Evolutionary conservation across 106 monocot species (phyloP), one percentile per base, ranked within the genome.

Genomic region (Narthecium ossifragum): DNA sequence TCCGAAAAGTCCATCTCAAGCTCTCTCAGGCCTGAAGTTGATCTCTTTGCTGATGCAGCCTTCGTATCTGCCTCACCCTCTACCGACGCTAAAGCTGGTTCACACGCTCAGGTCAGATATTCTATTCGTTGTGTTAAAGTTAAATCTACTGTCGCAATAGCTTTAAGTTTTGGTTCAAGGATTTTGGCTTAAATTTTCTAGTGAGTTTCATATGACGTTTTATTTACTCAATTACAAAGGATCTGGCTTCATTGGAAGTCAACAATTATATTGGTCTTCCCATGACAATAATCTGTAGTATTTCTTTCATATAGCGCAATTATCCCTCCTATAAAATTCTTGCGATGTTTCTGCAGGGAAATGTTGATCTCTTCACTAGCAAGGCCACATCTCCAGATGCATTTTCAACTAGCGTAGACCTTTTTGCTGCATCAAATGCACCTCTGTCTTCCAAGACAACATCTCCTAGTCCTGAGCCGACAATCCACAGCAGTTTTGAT

Each of bases 31-130:
- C 21, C 79, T 23, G 77, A 85, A 43, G 63, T 70, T 69, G 93
- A 93, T 79, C 78, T 93, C 29, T 93, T 93, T 77, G 76, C 93
- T 41, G 77, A 72, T 85, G 76, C 82, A 64, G 25, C 73, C 40
- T 93, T 85, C 67, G 72, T 75, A 37, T 85, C 82, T 53, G 49
- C 49, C 49, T 49, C 49, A 49, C 21, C 49, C 23, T 23, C 18
- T 5, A 24, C 23, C 9, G 73, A 61, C 56, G 26, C 63, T 57
- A 31, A 63, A 50, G 28, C 65, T 39, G 59, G 32, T 64, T 54
- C 72, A 61, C 34, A 73, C 63, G 30, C 57, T 59, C 75, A 81
- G 92, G 88, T 88, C 24, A 53, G 46, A 43, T 13, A 17, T 43
- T 43, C 43, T 17, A 43, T 10, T 62, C 70, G 8, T 23, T 49